Base-by-base conservation (phyloP, 768 basidiomycete species). In the Suillus paluster region DNA sequence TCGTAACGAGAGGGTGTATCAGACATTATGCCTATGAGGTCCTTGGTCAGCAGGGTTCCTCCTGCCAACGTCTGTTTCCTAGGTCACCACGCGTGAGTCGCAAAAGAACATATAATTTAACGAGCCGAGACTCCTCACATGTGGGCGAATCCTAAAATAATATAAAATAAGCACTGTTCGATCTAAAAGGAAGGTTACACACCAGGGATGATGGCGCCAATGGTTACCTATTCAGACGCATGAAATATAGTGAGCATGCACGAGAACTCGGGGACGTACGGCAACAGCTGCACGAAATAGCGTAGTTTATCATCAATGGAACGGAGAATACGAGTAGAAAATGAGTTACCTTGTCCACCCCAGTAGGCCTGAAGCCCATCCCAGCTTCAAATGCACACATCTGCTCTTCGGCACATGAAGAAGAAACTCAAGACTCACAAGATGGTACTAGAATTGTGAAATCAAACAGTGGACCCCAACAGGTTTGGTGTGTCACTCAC, bases 281-380 rank as follows among this genome's bases (percentile, higher is more conserved):
- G 49, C 49, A 33, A 50, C 30, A 30, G 49, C 49, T 50, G 49
- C 11, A 12, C 2, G 6, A n/a, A 33, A 48, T 10, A 27, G 15
- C 25, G 15, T 25, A 50, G 33, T 34, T 50, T n/a, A 50, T 50
- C 30, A 50, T 17, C 10, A 7, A 33, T 27, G 11, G 19, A n/a
- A n/a, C 6, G 19, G 19, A 50, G 30, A 50, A 50, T 19, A 50
- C 3, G 5, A 33, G 19, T 33, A 33, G 19, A 42, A 49, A 44
- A 34, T 34, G 27, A 21, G n/a, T 55, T 25, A 67, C 66, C 66
- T 59, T 67, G 66, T 36, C 66, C 66, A 23, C 66, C 66, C 66
- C 66, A 67, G 56, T 67, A 67, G 21, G 66, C 66, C 61, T 67
- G 66, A 15, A 67, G 61, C 23, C 66, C 66, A 60, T 67, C 66